phyloP scores from a whole-genome alignment of 352 stramenopile species.

The Globisporangium rhizosaccharum region DNA sequence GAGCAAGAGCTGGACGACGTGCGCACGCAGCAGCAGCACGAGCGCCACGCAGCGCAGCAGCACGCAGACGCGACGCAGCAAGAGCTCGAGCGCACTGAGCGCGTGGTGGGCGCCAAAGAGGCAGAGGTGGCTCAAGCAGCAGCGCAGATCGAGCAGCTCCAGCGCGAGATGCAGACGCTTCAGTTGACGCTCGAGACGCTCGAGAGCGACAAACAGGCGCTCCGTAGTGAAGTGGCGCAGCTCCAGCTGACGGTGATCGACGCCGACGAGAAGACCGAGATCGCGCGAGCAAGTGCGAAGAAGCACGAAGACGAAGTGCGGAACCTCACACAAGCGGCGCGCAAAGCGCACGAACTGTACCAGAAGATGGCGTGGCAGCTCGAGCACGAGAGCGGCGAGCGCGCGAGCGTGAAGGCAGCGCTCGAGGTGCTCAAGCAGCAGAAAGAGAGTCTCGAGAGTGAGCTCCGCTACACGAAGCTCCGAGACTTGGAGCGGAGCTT shows the following conservation, averaged over 20 bases:
- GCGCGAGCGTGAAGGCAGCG: slow-evolving; percentile 30
- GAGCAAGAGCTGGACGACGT: slow-evolving; percentile 31
- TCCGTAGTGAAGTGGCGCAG: slow-evolving; percentile 26
- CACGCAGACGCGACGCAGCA: background rate
- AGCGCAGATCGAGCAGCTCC: slow-evolving; percentile 22
- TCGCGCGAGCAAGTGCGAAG: slow-evolving; percentile 26
- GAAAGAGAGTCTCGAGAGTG: slow-evolving; percentile 30
- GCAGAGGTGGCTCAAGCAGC: slow-evolving; percentile 24
- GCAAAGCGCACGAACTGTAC: slow-evolving; percentile 55
- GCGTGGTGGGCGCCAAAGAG: slow-evolving; percentile 20
- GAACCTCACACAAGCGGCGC: slow-evolving; percentile 46
- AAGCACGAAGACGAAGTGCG: slow-evolving; percentile 55
- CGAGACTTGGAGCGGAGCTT: slow-evolving; percentile 40
- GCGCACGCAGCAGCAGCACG: background rate
- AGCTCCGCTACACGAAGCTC: slow-evolving; percentile 36
- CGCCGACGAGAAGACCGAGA: slow-evolving; percentile 45
- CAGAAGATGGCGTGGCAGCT: slow-evolving; percentile 50
- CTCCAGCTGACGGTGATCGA: slow-evolving; percentile 34
- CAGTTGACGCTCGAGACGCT: slow-evolving; percentile 20
- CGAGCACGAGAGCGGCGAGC: slow-evolving; percentile 47
- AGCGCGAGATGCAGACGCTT: slow-evolving; percentile 15
- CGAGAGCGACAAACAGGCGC: slow-evolving; percentile 29
- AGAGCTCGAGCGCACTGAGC: slow-evolving; percentile 21
- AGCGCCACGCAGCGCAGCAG: slow-evolving; percentile 1
- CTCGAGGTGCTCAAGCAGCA: slow-evolving; percentile 35